Evolutionary conservation across 257 asterid genomes (phyloP), one percentile per base, ranked within the genome.

Genomic region (Nicotiana obtusifolia): DNA sequence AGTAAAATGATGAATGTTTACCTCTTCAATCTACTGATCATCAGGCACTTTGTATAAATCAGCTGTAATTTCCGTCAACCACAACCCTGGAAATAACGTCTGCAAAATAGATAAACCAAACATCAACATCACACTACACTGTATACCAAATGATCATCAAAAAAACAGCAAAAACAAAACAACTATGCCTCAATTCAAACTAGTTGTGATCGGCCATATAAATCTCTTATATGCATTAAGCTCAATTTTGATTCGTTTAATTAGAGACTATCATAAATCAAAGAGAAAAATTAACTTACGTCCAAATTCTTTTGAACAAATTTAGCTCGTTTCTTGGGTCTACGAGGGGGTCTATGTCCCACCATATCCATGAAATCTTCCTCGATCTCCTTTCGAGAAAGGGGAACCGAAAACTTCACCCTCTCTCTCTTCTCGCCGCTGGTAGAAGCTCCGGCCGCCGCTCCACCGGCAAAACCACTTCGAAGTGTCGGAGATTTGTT

Each of bases 301-400:
- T 83, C 86, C 8, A 83, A 78, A 44, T 78, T 64, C 20, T 26
- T 78, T 65, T 78, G 86, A 67, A 83, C 66, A 16, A 49, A 52
- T 57, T 26, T 83, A 67, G 86, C 62, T 66, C 83, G 80, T 83
- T 78, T 83, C 80, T 59, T 83, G 80, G 83, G 83, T 59, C 83
- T 44, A 28, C 86, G 86, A 78, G 64, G 65, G 0, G 86, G 86
- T 69, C 76, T 78, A 60, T 78, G 80, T 24, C 71, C 41, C 4
- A 78, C 59, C 28, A 78, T 83, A 14, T 80, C 80, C 80, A 71
- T 61, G 44, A 83, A 83, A 80, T 83, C 86, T 30, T 80, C 86
- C 17, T 68, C 81, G 30, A 83, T 83, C 77, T 83, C 83, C 60
- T 64, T 53, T 7, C 67, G 76, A 1, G 81, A 44, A 4, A 84